phyloP scores from a whole-genome alignment of 164 flowering plant genomes.

The Platanus orientalis region DNA sequence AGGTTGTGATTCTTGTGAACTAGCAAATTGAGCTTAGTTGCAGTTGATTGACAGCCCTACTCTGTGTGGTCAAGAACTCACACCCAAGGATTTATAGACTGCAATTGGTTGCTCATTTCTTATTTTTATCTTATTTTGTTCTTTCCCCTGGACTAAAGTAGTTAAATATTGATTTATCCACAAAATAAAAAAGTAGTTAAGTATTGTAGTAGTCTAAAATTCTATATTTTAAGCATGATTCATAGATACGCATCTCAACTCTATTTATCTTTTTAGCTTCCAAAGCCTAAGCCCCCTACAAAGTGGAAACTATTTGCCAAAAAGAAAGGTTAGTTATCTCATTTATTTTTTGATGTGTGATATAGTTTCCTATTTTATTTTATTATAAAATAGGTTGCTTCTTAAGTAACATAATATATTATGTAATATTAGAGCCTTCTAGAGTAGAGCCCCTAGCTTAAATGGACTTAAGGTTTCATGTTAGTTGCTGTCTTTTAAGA shows the following conservation, averaged over 20 bases:
- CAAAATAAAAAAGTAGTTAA: too few relatives aligned
- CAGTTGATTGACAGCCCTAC: too few relatives aligned
- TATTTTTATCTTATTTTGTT: neutral
- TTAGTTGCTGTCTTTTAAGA: neutral
- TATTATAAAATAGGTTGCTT: neutral
- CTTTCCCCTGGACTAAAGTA: too few relatives aligned
- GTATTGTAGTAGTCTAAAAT: neutral
- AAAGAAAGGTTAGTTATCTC: conserved; percentile 55
- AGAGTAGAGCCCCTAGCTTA: neutral
- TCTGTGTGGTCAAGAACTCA: too few relatives aligned
- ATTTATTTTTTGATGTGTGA: neutral
- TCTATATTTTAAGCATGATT: neutral
- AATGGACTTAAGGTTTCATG: neutral
- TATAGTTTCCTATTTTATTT: neutral
- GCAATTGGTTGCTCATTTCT: too few relatives aligned
- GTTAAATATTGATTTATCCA: too few relatives aligned
- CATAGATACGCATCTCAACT: neutral
- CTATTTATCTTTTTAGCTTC: conserved; percentile 48
- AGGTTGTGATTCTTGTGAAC: too few relatives aligned
- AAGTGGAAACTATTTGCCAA: conserved; percentile 88
- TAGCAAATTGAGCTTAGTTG: too few relatives aligned
- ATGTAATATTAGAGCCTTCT: neutral
- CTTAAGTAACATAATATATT: neutral
- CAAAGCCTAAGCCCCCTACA: conserved; percentile 84
- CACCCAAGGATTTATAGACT: too few relatives aligned